Evolutionary conservation across 2,329 filamentous ascomycete genomes (phyloP).

Genomic region (Drechslerella coelobrocha): DNA sequence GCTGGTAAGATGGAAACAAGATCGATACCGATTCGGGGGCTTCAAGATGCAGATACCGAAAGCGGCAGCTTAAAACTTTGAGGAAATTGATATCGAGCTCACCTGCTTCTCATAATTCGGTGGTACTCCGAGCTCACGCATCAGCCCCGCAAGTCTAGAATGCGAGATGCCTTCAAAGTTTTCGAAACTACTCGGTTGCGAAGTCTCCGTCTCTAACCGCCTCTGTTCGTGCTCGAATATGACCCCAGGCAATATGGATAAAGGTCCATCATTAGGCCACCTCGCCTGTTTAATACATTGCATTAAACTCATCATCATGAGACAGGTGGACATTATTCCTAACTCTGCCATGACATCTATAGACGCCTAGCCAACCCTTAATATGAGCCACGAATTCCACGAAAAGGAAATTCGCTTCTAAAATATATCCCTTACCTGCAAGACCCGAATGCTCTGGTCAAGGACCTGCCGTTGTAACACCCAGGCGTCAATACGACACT

Average conservation of each 20-base stretch:
- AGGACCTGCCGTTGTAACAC: conserved; percentile 70
- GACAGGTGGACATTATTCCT: conserved; percentile 77
- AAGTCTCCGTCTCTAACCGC: conserved; percentile 14
- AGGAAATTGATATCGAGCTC: conserved; percentile 23
- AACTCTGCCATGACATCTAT: conserved; percentile 93
- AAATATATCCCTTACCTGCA: conserved; percentile 64
- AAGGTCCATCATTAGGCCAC: conserved; percentile 82
- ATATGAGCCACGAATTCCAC: conserved; percentile 24
- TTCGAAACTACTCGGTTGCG: conserved; percentile 28
- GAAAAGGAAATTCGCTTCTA: not conserved
- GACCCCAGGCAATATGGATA: conserved; percentile 80
- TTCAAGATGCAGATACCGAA: not conserved
- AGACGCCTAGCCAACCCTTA: conserved; percentile 64
- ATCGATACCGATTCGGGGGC: conserved; percentile 8
- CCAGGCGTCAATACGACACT: not conserved
- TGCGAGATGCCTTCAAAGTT: conserved; percentile 38
- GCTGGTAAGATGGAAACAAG: conserved; percentile 9
- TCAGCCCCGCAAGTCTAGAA: conserved; percentile 11
- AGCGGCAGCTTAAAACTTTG: not conserved
- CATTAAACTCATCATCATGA: conserved; percentile 81
- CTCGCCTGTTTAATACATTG: conserved; percentile 91
- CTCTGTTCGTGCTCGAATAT: conserved; percentile 58
- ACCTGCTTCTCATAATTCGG: conserved; percentile 49
- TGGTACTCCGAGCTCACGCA: conserved; percentile 26
- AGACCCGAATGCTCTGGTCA: conserved; percentile 94